Evolutionary conservation across 2,329 filamentous ascomycete species (phyloP), one percentile per base, ranked within the genome.

Genomic region (Alternaria sp.): DNA sequence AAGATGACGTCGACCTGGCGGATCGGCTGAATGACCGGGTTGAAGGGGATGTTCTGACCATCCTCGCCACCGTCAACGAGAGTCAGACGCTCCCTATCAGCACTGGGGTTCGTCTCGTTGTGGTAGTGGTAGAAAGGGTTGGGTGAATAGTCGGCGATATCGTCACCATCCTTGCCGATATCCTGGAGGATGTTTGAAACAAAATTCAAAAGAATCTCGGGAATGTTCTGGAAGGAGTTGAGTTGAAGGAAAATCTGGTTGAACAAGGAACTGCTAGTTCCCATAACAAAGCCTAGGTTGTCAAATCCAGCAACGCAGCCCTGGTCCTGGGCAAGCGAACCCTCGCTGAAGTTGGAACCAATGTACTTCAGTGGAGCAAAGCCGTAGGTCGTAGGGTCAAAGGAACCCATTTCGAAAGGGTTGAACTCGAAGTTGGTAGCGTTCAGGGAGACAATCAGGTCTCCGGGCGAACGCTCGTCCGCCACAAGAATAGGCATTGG

Each of bases 261-360:
- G 85, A 97, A 97, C 2, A 97, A 84, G 0, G 91, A 90, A 1
- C 90, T 92, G 22, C 90, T 93, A 0, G 93, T 97, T 52, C 93
- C 93, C 87, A 97, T 93, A 27, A 97, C 83, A 73, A 87, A 97
- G 7, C 92, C 92, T 25, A 86, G 86, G 69, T 93, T 93, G 79
- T 97, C 94, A 65, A 93, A 93, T 1, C 94, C 94, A 8, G 85
- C 83, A 16, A 96, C 85, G 73, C 94, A 97, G 28, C 80, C 75
- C 44, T 86, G 85, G 57, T 83, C 76, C 11, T 81, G 74, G 0
- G 85, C 80, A 20, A 95, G 77, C 8, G 75, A 72, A 20, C 92
- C 92, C 6, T 80, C 83, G 40, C 83, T 85, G 76, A 94, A 93
- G 66, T 89, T 89, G 2, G 91, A 92, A 3, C 92, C 92, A 2